These are phyloP conservation scores for Gremmenia infestans DNA, from an alignment of 2,329 filamentous ascomycete genomes.

Conservation along the genomic window DNA sequence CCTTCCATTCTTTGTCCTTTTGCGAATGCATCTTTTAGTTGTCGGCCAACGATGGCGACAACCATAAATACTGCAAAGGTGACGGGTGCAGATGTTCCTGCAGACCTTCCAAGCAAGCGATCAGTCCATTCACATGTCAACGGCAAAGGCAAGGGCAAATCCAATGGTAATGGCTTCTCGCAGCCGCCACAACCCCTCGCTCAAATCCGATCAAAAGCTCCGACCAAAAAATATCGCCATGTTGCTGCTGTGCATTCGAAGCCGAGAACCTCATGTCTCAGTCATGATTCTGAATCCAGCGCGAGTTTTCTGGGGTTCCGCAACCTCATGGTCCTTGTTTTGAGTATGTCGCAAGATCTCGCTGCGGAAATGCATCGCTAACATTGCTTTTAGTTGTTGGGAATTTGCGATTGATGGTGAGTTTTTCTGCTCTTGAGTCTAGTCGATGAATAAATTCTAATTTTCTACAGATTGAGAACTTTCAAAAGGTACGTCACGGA, in stretches of 20 bases:
- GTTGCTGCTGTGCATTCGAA: slow-evolving; percentile 78
- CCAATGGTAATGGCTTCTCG: slow-evolving; percentile 13
- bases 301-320: slow-evolving; percentile 91
- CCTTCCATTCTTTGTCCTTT: too few relatives aligned
- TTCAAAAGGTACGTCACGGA: slow-evolving; percentile 65
- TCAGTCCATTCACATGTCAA: slow-evolving; percentile 27
- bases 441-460: too few relatives aligned
- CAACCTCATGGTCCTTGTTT: slow-evolving; percentile 91
- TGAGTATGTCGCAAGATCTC: slow-evolving; percentile 51
- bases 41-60: slow-evolving; percentile 13
- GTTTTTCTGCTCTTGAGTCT: too few relatives aligned
- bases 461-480: slow-evolving; percentile 74
- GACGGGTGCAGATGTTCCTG: slow-evolving; percentile 18
- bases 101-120: slow-evolving; percentile 17
- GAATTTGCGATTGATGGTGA: slow-evolving; percentile 69
- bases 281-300: slow-evolving; percentile 67
- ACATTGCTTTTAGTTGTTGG: slow-evolving; percentile 63
- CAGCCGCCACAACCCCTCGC: slow-evolving; percentile 22
- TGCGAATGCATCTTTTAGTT: too few relatives aligned
- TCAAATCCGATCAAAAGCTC: slow-evolving; percentile 14
- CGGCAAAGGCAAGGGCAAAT: slow-evolving; percentile 1
- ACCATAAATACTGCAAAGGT: slow-evolving; percentile 22
- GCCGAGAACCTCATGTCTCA: slow-evolving; percentile 72
- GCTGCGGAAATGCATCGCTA: not conserved
- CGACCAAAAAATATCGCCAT: slow-evolving; percentile 77